phyloP scores from a whole-genome alignment of 352 stramenopile genomes.

The Stramenopiles sp. region DNA sequence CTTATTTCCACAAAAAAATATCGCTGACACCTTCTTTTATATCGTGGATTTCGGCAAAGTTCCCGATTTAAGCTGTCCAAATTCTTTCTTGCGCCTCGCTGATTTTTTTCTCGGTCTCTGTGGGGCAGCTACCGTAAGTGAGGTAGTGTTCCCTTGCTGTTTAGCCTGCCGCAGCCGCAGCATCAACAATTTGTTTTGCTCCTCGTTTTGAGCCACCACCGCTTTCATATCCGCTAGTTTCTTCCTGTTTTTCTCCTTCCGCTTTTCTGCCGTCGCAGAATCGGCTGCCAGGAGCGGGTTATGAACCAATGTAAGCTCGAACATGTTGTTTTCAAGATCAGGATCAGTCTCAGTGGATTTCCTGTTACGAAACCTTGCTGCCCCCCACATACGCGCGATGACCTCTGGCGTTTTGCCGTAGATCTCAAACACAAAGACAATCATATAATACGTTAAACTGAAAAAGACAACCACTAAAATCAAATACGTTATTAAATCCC shows the following conservation, averaged over 20 bases:
- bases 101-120: background rate
- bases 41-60: background rate
- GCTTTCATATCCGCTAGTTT: background rate
- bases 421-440: slow-evolving; percentile 11
- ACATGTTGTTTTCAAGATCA: background rate
- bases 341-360: background rate
- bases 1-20: background rate
- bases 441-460: slow-evolving; percentile 7
- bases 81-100: background rate
- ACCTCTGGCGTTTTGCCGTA: background rate
- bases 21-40: background rate
- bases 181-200: background rate
- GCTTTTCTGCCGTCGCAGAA: background rate
- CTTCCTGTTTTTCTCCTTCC: background rate
- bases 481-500: slow-evolving; percentile 8
- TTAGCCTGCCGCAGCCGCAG: background rate
- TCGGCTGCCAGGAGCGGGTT: background rate
- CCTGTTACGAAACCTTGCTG: background rate
- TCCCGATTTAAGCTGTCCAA: background rate
- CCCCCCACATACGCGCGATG: background rate
- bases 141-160: background rate
- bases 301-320: background rate
- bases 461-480: slow-evolving; percentile 4
- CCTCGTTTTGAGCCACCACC: background rate
- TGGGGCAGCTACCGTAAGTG: background rate